Conservation (phyloP, 345 rosid genomes). For the Trapa incisa region DNA sequence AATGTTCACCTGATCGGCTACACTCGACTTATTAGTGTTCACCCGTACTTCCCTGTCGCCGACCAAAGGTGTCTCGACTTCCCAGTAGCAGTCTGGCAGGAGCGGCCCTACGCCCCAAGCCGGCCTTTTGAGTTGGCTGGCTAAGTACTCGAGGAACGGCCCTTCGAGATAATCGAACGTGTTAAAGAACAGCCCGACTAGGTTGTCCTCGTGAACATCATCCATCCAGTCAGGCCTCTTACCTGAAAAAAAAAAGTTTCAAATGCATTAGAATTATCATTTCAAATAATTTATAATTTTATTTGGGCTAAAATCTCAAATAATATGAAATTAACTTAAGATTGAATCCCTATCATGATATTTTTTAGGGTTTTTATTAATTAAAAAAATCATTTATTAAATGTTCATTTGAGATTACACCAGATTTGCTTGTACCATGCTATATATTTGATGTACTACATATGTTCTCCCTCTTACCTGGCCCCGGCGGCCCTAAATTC, state of each 20-base stretch:
- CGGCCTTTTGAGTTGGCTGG: slow-evolving; percentile 15
- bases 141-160: slow-evolving; percentile 18
- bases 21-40: background rate
- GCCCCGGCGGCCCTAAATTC: slow-evolving; percentile 4
- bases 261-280: too few relatives aligned
- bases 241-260: background rate
- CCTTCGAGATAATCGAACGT: slow-evolving; percentile 27
- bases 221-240: slow-evolving; percentile 8
- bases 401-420: too few relatives aligned
- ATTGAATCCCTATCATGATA: too few relatives aligned
- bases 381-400: too few relatives aligned
- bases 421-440: too few relatives aligned
- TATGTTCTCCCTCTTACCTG: background rate
- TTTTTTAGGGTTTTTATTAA: too few relatives aligned
- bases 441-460: too few relatives aligned
- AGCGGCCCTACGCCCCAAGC: slow-evolving; percentile 36
- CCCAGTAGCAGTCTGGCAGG: slow-evolving; percentile 23
- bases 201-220: background rate
- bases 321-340: too few relatives aligned
- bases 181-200: slow-evolving; percentile 12
- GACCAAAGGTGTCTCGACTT: slow-evolving; percentile 10
- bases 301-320: too few relatives aligned
- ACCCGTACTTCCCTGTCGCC: slow-evolving; percentile 12
- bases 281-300: too few relatives aligned
- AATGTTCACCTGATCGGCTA: slow-evolving; percentile 7